Base-by-base conservation (phyloP, 2,329 filamentous ascomycete genomes). In the Ophiostoma quercus region DNA sequence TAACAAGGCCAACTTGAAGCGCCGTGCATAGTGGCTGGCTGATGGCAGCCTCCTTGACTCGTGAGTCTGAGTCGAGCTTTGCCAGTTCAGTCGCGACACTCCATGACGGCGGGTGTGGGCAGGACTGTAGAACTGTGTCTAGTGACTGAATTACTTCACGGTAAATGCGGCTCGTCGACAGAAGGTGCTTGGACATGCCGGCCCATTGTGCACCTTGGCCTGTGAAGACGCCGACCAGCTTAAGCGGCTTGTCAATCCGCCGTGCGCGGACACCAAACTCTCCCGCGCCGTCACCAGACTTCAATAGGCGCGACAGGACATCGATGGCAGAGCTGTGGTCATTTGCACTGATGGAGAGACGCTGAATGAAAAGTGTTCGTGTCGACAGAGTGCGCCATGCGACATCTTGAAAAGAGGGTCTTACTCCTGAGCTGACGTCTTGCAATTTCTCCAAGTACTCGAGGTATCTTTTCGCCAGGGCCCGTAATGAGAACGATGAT, bases 121-220 rank as follows among this genome's bases (percentile, higher is more conserved):
- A 75, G 3, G 71, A 41, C 41, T 73, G 70, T 22, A 79, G 75
- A 34, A 78, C 71, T 0, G 68, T 37, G 67, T 81, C 79, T 0
- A 82, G 75, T 3, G 43, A 63, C 1, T 73, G 74, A 37, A 82
- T 81, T 0, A 76, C 75, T 14, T 76, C 47, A 8, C 77, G 76
- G 68, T 79, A 70, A 67, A 19, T 54, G 34, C 8, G 22, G 41
- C n/a, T 67, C 29, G n/a, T 37, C 5, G 1, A 73, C 2, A 41
- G 70, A n/a, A 54, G 66, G 37, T 29, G 25, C 16, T 2, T 69
- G 68, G 74, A 75, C 77, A 79, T 79, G 39, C 69, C 43, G 2
- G 71, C 66, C 74, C 73, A 73, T 66, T 73, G 72, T 1, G 72
- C 72, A 19, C 72, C 72, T 63, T 73, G 72, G 34, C 72, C 72